A percentile compares a stretch with the other conserved stretches of the same genome.
These are phyloP conservation scores for Lentinula boryana DNA, from an alignment of 768 basidiomycete species.

Conservation along the genomic window DNA sequence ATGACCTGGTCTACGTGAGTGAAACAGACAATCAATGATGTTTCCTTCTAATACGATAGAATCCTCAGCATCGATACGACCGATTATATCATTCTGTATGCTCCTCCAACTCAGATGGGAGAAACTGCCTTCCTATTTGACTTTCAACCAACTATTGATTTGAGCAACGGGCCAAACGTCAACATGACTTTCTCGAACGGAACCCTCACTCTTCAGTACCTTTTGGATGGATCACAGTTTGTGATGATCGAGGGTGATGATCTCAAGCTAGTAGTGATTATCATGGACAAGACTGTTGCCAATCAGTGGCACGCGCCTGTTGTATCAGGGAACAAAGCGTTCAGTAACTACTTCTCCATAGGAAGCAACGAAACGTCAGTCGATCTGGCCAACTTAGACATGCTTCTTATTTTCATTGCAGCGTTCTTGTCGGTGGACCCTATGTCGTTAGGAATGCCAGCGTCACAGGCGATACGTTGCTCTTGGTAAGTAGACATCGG, in stretches of 20 bases:
- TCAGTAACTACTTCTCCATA: conserved; percentile 38
- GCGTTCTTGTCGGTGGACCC: conserved; percentile 45
- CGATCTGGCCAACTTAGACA: background rate
- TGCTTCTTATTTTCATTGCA: conserved; percentile 7
- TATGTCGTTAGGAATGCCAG: conserved; percentile 47
- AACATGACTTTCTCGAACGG: conserved; percentile 27
- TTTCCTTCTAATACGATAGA: background rate
- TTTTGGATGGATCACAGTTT: conserved; percentile 26
- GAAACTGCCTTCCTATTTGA: conserved; percentile 37
- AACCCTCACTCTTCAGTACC: conserved; percentile 33
- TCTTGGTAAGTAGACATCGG: conserved; percentile 19
- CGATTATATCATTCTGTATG: conserved; percentile 41
- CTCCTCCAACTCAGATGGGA: conserved; percentile 32
- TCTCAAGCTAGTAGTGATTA: conserved; percentile 22
- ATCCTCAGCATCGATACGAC: conserved; percentile 27
- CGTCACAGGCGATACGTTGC: conserved; percentile 29
- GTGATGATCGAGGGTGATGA: conserved; percentile 24
- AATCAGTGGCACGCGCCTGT: conserved; percentile 45
- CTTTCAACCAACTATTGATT: conserved; percentile 21
- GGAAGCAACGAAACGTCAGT: conserved; percentile 38
- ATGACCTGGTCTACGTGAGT: conserved; percentile 51
- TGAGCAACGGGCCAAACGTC: conserved; percentile 23
- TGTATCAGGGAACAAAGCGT: conserved; percentile 27
- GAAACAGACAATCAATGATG: background rate
- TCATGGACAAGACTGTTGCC: conserved; percentile 44